Conservation (phyloP, 2,329 filamentous ascomycete species). For the Pyrenochaeta sp. region DNA sequence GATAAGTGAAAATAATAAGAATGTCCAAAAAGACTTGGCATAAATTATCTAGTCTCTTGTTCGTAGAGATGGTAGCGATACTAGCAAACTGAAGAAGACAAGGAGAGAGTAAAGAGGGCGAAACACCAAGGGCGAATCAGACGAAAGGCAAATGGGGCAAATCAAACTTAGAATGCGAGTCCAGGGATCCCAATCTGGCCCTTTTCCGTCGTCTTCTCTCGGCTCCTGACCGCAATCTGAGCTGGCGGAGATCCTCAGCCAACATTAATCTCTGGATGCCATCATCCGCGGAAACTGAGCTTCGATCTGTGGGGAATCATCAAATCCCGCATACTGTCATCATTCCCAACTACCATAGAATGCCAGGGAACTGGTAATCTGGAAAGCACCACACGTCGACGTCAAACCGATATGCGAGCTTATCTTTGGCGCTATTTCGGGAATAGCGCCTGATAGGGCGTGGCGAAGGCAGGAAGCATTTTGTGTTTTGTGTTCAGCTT, state of each 20-base stretch:
- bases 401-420: conserved; percentile 39
- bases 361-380: conserved; percentile 5
- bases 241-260: conserved; percentile 22
- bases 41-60: background rate
- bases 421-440: conserved; percentile 41
- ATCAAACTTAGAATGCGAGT: background rate
- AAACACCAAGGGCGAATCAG: background rate
- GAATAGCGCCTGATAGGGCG: conserved; percentile 30
- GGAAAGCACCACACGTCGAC: conserved; percentile 23
- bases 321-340: conserved; percentile 27
- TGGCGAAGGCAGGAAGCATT: conserved; percentile 12
- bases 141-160: conserved; percentile 2
- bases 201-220: conserved; percentile 15
- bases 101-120: background rate
- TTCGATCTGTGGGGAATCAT: conserved; percentile 32
- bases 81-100: background rate
- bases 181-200: background rate
- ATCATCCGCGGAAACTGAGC: conserved; percentile 25
- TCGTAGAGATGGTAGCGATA: background rate
- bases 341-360: conserved; percentile 9
- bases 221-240: conserved; percentile 10
- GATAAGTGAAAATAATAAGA: background rate
- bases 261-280: conserved; percentile 12
- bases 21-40: background rate
- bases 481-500: conserved; percentile 8